These are phyloP conservation scores for Strigomonas culicis DNA, from an alignment of 208 protist genomes.

Conservation along the genomic window DNA sequence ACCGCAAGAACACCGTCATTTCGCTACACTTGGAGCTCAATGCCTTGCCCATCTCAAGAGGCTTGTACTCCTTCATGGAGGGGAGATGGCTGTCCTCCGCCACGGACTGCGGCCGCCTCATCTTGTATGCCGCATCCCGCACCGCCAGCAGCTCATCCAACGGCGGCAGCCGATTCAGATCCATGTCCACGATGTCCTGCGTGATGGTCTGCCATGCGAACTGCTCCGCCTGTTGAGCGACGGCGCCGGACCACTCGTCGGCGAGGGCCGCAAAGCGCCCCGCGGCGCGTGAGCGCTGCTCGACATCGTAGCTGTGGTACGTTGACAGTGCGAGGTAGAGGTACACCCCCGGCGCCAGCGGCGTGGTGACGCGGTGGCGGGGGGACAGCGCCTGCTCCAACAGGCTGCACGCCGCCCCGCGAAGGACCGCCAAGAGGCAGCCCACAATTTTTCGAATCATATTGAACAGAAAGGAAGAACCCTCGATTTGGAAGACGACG, in stretches of 20 bases:
- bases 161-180: constrained; percentile 51
- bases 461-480: constrained; percentile 82
- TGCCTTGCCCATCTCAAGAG: constrained; percentile 18
- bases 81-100: constrained; percentile 59
- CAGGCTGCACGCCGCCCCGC: constrained; percentile 44
- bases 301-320: constrained; percentile 65
- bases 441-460: constrained; percentile 90
- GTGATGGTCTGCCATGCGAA: constrained; percentile 45
- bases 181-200: constrained; percentile 57
- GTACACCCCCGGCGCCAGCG: constrained; percentile 69
- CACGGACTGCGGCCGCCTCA: constrained; percentile 32
- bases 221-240: constrained; percentile 25
- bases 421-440: constrained; percentile 53
- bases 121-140: constrained; percentile 29
- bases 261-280: constrained; percentile 25
- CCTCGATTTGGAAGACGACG: constrained; percentile 81
- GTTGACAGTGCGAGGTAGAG: constrained; percentile 63
- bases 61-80: constrained; percentile 54
- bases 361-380: constrained; percentile 43
- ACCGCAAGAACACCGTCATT: constrained; percentile 77
- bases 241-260: constrained; percentile 33
- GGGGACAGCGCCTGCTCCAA: constrained; percentile 50
- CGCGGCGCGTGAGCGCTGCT: constrained; percentile 11
- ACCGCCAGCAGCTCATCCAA: constrained; percentile 50
- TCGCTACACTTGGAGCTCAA: constrained; percentile 32